A percentile compares a stretch with the other conserved stretches of the same genome.
These are phyloP conservation scores for Cyberlindnera xishuangbannaensis DNA, from an alignment of 805 yeast species.

Conservation along the genomic window DNA sequence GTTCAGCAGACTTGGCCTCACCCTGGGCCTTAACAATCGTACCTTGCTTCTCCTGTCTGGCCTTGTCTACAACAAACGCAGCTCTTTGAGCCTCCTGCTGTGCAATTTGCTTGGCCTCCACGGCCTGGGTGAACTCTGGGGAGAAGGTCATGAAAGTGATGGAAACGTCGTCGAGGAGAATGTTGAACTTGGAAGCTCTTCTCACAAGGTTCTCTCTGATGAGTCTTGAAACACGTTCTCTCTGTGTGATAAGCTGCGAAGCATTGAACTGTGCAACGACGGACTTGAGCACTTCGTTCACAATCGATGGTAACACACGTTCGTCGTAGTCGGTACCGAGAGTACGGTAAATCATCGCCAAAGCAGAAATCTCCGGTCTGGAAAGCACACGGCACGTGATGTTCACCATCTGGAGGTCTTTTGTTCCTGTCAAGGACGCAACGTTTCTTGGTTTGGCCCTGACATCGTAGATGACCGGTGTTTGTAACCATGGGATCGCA, in stretches of 20 bases:
- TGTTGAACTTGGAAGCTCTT: constrained; percentile 87
- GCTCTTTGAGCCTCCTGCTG: constrained; percentile 99
- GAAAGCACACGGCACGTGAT: constrained; percentile 97
- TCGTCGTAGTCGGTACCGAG: constrained; percentile 94
- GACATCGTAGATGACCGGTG: constrained; percentile 88
- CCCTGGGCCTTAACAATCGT: constrained; percentile 96
- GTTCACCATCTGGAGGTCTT: constrained; percentile 98
- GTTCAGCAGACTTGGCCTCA: constrained; percentile 96
- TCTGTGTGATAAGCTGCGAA: constrained; percentile 96
- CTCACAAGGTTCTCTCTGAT: constrained; percentile 87
- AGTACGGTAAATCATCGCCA: constrained; percentile 86
- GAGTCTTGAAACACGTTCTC: constrained; percentile 89
- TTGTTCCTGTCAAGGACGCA: constrained; percentile 94
- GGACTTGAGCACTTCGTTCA: constrained; percentile 91
- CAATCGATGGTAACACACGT: constrained; percentile 95
- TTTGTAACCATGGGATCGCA: constrained; percentile 90
- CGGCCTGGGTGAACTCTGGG: constrained; percentile 96
- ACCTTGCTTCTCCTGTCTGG: constrained; percentile 96
- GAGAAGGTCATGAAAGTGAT: constrained; percentile 95
- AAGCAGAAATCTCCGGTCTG: constrained; percentile 71
- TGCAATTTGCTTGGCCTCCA: constrained; percentile 98
- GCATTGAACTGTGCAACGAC: constrained; percentile 99
- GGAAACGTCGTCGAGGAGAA: constrained; percentile 90
- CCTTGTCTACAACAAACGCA: constrained; percentile 94
- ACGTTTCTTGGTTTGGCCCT: constrained; percentile 97